Base-by-base conservation (phyloP, 177 flowering plant species). In the Vitis hybrid region DNA sequence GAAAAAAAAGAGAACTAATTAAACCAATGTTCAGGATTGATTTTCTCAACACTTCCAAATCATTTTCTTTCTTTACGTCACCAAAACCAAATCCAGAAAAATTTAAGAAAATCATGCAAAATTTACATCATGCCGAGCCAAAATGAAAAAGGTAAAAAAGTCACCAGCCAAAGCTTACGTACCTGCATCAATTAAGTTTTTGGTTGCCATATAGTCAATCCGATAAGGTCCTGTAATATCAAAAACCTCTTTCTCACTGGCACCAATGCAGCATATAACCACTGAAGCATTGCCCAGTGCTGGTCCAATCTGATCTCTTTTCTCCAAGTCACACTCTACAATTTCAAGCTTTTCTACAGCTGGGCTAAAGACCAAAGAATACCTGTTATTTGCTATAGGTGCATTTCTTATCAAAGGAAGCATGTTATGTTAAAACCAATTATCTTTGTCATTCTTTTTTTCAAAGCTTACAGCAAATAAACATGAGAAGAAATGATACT, bases 241-340 rank as follows among this genome's bases (percentile, higher is more conserved):
- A 74, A 88, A 88, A 57, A 91, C 68, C 69, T 95, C 99, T 83
- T 95, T 93, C 81, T 95, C 99, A 60, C 99, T 91, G 58, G 99
- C 99, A 72, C 99, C 99, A 74, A 95, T 93, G 88, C 98, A 91
- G 82, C 98, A 95, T 71, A 93, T 70, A 72, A 95, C 90, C 61
- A 86, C 79, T 34, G 98, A 90, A 39, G 98, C 91, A 69, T 83
- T 88, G 51, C 91, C 91, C 39, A 95, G 67, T 15, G 93, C 98
- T 11, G 89, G 81, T 64, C 66, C 80, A 69, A 95, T 91, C 72
- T 71, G 83, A 69, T 83, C 82, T 51, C 19, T 78, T 73, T 82
- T 85, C 86, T 90, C 99, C 85, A 95, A 84, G 74, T 93, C 99
- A 85, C 99, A 95, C 70, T 90, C 97, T 68, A 93, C 94, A 80